Evolutionary conservation across 768 basidiomycete genomes (phyloP).

Genomic region (Leccinum fibrillosum): DNA sequence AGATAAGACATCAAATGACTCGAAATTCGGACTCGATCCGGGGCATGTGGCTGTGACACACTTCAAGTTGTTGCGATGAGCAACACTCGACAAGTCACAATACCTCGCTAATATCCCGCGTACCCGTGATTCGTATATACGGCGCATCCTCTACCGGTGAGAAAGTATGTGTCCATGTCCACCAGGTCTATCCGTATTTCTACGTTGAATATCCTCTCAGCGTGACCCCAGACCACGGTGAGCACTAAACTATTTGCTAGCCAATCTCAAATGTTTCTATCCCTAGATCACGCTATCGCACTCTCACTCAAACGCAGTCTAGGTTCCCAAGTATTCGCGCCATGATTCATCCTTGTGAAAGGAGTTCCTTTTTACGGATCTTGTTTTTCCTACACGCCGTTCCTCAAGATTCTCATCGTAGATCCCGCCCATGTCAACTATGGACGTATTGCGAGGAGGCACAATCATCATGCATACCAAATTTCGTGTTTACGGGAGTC

Average conservation of each 20-base stretch:
- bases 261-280: constrained; percentile 65
- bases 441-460: constrained; percentile 77
- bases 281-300: constrained; percentile 84
- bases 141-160: constrained; percentile 75
- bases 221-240: constrained; percentile 63
- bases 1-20: no score
- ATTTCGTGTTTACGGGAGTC: constrained; percentile 83
- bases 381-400: constrained; percentile 77
- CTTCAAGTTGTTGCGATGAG: no score
- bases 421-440: constrained; percentile 68
- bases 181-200: constrained; percentile 93
- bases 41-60: no score
- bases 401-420: constrained; percentile 78
- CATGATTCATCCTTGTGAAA: constrained; percentile 57
- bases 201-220: constrained; percentile 77
- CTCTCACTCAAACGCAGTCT: constrained; percentile 77
- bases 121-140: constrained; percentile 84
- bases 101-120: constrained; percentile 46
- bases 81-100: constrained; percentile 61
- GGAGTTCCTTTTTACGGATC: constrained; percentile 97
- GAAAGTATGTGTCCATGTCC: constrained; percentile 84
- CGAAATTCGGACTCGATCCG: no score
- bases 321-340: constrained; percentile 58
- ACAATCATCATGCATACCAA: constrained; percentile 68
- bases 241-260: constrained; percentile 15